phyloP scores from a whole-genome alignment of 176 grass and related monocot genomes.

The Carex parvula region DNA sequence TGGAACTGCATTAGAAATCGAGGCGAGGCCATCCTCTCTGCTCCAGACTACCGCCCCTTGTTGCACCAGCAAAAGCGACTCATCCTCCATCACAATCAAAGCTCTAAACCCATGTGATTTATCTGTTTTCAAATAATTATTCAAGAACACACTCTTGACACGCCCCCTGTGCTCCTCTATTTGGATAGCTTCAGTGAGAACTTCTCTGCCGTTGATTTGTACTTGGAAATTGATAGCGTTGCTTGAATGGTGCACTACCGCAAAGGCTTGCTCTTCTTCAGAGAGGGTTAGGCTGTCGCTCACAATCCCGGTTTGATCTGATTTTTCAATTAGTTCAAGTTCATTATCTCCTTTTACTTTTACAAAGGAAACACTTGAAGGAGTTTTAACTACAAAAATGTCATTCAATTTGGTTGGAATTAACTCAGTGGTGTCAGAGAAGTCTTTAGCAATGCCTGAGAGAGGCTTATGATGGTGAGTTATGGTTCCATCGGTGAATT shows the following conservation, averaged over 20 bases:
- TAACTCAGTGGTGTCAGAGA: constrained; percentile 48
- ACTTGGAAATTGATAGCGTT: constrained; percentile 57
- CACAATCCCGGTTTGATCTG: constrained; percentile 46
- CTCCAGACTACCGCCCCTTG: constrained; percentile 93
- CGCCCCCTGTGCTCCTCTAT: constrained; percentile 57
- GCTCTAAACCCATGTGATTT: constrained; percentile 95
- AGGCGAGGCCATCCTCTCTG: constrained; percentile 97
- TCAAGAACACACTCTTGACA: constrained; percentile 75
- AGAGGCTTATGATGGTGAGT: constrained; percentile 48
- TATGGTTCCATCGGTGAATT: constrained; percentile 50
- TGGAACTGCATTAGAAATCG: constrained; percentile 71
- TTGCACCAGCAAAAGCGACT: constrained; percentile 79
- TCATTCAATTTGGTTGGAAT: constrained; percentile 55
- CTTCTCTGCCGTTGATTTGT: constrained; percentile 52
- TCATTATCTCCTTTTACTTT: constrained; percentile 54
- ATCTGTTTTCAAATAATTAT: constrained; percentile 88
- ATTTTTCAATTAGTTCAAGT: constrained; percentile 64
- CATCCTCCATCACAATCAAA: constrained; percentile 94
- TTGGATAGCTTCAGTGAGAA: constrained; percentile 57
- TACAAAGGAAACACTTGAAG: constrained; percentile 53
- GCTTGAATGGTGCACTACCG: constrained; percentile 49
- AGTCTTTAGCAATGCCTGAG: constrained; percentile 54
- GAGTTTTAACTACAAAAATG: constrained; percentile 56
- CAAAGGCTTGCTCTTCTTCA: constrained; percentile 75
- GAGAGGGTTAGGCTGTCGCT: constrained; percentile 61